phyloP scores from a whole-genome alignment of 257 asterid species.

The Haberlea rhodopensis region DNA sequence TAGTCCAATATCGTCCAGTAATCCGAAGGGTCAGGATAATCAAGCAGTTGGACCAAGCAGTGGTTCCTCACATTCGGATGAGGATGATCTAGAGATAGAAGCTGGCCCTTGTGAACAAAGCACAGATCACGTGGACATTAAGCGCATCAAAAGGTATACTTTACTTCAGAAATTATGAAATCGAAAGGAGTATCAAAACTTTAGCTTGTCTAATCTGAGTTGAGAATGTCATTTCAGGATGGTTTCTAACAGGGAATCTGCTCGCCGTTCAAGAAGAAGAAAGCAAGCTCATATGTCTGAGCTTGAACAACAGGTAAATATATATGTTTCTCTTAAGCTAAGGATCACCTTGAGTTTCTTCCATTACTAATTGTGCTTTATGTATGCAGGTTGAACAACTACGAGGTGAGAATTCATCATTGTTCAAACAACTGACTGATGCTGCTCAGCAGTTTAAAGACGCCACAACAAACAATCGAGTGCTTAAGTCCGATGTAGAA shows the following conservation, averaged over 20 bases:
- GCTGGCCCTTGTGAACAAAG: constrained; percentile 67
- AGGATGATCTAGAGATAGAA: constrained; percentile 65
- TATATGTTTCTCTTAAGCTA: not conserved
- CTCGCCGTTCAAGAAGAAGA: constrained; percentile 76
- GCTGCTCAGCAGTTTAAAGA: constrained; percentile 75
- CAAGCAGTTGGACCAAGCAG: constrained; percentile 53
- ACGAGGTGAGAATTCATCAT: constrained; percentile 53
- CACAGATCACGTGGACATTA: constrained; percentile 46
- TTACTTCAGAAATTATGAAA: not conserved
- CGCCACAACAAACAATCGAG: constrained; percentile 74
- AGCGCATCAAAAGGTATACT: constrained; percentile 57
- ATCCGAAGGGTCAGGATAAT: constrained; percentile 40
- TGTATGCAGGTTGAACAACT: constrained; percentile 59
- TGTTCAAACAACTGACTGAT: constrained; percentile 62
- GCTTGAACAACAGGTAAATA: constrained; percentile 66
- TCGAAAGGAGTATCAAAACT: not conserved
- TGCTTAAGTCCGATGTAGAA: constrained; percentile 85
- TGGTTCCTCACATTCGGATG: constrained; percentile 74
- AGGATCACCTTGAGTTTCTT: not conserved
- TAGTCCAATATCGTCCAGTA: constrained; percentile 57
- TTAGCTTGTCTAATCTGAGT: constrained; percentile 10
- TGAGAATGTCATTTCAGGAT: constrained; percentile 42
- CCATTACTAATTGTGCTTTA: not conserved
- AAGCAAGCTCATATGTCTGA: constrained; percentile 79
- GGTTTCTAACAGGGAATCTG: constrained; percentile 84